phyloP scores from a whole-genome alignment of 2,329 filamentous ascomycete species.

The Elsinoe ampelina region DNA sequence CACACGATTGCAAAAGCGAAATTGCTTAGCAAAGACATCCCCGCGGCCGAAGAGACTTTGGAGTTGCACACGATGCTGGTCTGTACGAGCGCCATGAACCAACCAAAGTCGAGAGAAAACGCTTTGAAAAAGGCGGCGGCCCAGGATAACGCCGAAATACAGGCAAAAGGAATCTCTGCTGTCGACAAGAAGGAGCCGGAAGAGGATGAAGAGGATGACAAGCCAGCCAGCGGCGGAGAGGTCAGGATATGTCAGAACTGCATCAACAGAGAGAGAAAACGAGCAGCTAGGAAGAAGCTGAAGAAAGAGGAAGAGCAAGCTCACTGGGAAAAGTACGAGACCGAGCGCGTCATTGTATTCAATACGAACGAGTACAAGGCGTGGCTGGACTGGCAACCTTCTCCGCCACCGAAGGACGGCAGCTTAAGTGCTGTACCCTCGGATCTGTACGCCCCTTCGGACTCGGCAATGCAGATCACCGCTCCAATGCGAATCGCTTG shows the following conservation, averaged over 20 bases:
- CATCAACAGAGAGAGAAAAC: slow-evolving; percentile 81
- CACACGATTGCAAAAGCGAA: slow-evolving; percentile 95
- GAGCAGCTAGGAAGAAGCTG: slow-evolving; percentile 82
- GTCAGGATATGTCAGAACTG: slow-evolving; percentile 89
- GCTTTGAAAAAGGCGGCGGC: slow-evolving; percentile 55
- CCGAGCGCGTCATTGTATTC: slow-evolving; percentile 77
- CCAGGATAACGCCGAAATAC: slow-evolving; percentile 34
- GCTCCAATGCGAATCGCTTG: slow-evolving; percentile 93
- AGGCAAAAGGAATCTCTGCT: slow-evolving; percentile 32
- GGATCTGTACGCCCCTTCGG: slow-evolving; percentile 29
- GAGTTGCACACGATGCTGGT: slow-evolving; percentile 76
- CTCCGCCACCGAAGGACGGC: slow-evolving; percentile 32
- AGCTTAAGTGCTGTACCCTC: slow-evolving; percentile 16
- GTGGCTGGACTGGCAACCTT: slow-evolving; percentile 36
- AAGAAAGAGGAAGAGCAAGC: slow-evolving; percentile 91
- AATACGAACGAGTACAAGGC: slow-evolving; percentile 72
- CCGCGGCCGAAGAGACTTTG: slow-evolving; percentile 61
- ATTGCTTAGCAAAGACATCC: slow-evolving; percentile 65
- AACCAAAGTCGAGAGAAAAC: slow-evolving; percentile 53
- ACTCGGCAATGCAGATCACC: slow-evolving; percentile 65
- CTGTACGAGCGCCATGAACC: slow-evolving; percentile 84
- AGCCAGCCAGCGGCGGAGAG: slow-evolving; percentile 80
- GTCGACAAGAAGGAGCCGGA: slow-evolving; percentile 36
- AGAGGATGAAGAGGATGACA: slow-evolving; percentile 54
- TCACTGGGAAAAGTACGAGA: slow-evolving; percentile 71